Conservation (phyloP, 1,284 basidiomycete species). For the Coriolopsis trogii region DNA sequence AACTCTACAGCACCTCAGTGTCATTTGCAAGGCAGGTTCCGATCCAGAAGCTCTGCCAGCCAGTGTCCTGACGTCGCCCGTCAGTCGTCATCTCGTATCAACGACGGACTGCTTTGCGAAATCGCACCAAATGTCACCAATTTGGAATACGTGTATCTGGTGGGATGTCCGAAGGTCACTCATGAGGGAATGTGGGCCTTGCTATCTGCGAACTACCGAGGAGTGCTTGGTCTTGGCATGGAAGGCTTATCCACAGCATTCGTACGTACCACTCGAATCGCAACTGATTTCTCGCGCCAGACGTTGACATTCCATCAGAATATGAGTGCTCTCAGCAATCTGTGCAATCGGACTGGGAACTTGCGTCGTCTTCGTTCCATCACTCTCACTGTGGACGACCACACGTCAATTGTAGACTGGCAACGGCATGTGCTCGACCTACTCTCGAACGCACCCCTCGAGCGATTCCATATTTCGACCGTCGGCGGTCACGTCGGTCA, state of each 20-base stretch:
- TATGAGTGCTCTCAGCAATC: slow-evolving; percentile 47
- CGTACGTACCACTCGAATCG: slow-evolving; percentile 41
- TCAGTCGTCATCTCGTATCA: slow-evolving; percentile 58
- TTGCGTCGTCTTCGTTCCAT: slow-evolving; percentile 54
- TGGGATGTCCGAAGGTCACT: slow-evolving; percentile 71
- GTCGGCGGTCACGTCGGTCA: slow-evolving; percentile 44
- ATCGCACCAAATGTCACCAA: slow-evolving; percentile 50
- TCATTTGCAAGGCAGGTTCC: slow-evolving; percentile 65
- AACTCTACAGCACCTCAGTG: slow-evolving; percentile 54
- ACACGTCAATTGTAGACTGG: slow-evolving; percentile 42
- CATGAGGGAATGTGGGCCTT: slow-evolving; percentile 57
- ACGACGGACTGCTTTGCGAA: slow-evolving; percentile 51
- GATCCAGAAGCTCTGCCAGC: background rate
- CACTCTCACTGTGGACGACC: slow-evolving; percentile 55
- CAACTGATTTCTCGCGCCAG: background rate
- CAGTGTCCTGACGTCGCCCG: slow-evolving; percentile 5
- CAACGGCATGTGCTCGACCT: slow-evolving; percentile 45
- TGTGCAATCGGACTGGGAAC: slow-evolving; percentile 38
- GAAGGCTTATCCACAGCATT: slow-evolving; percentile 66
- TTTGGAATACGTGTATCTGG: slow-evolving; percentile 58
- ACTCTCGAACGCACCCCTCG: slow-evolving; percentile 50
- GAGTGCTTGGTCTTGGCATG: slow-evolving; percentile 56
- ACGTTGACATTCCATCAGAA: slow-evolving; percentile 40
- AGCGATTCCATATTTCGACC: slow-evolving; percentile 65
- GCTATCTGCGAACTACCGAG: slow-evolving; percentile 43